phyloP scores from a whole-genome alignment of 805 yeast genomes.

The Ogataea philodendri region DNA sequence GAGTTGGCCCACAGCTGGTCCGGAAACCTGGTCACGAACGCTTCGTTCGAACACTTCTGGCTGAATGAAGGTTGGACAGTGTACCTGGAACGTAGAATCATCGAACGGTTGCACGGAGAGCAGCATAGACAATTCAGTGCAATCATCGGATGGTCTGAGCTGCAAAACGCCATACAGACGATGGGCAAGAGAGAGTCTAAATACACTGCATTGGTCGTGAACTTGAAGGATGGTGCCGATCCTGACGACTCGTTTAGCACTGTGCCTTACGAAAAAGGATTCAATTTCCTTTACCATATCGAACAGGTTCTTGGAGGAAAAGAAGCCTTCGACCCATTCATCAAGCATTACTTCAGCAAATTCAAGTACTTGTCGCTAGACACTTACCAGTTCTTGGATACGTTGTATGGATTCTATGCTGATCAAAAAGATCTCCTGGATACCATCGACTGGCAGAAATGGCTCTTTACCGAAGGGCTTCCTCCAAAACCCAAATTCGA shows the following conservation, averaged over 20 bases:
- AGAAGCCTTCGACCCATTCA: conserved; percentile 70
- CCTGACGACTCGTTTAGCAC: conserved; percentile 89
- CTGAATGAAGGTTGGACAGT: conserved; percentile 97
- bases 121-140: conserved; percentile 74
- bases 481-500: conserved; percentile 86
- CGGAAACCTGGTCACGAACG: conserved; percentile 86
- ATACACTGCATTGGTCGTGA: conserved; percentile 65
- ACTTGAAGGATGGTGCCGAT: conserved; percentile 65
- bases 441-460: conserved; percentile 76
- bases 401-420: conserved; percentile 59
- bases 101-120: conserved; percentile 78
- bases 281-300: conserved; percentile 69
- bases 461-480: conserved; percentile 82
- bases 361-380: conserved; percentile 73
- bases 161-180: conserved; percentile 62
- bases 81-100: conserved; percentile 80
- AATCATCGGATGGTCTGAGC: conserved; percentile 85
- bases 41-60: conserved; percentile 94
- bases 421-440: conserved; percentile 52
- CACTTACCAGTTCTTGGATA: conserved; percentile 75
- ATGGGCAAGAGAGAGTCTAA: conserved; percentile 53
- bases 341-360: conserved; percentile 70
- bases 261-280: conserved; percentile 92
- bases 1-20: conserved; percentile 93
- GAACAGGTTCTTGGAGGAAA: conserved; percentile 77